Percentiles rank a stretch among this genome's conserved stretches.
Conservation (phyloP, 306 rosid genomes). For the Begonia fuchsioides region DNA sequence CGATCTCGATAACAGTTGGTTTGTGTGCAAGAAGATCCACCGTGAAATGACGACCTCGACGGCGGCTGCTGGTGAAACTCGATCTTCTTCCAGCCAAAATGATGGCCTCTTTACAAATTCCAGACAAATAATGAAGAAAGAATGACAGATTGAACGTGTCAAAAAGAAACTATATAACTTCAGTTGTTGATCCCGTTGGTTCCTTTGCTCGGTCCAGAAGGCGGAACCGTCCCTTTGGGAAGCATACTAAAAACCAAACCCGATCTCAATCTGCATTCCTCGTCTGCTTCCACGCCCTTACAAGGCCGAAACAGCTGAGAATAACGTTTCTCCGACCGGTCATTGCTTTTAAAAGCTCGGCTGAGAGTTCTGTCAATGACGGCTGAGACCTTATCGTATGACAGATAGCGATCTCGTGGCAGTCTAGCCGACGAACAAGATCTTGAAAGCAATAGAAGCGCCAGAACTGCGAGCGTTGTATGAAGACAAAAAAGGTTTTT, state of each 20-base stretch:
- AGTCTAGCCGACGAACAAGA: conserved; percentile 5
- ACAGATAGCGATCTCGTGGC: neutral
- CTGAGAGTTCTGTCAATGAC: conserved; percentile 5
- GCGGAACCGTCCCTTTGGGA: conserved; percentile 38
- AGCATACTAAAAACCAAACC: conserved; percentile 40
- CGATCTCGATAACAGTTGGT: too few species aligned
- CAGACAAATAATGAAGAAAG: neutral
- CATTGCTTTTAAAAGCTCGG: conserved; percentile 18
- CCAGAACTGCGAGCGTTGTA: neutral
- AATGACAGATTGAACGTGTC: too few species aligned
- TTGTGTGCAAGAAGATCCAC: too few species aligned
- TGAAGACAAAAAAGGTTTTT: neutral
- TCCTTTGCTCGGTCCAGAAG: conserved; percentile 60
- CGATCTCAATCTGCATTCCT: conserved; percentile 19
- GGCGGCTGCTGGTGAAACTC: too few species aligned
- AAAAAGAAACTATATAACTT: too few species aligned
- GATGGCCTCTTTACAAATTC: too few species aligned
- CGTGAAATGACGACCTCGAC: too few species aligned
- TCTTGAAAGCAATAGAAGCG: neutral
- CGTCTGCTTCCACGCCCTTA: conserved; percentile 2
- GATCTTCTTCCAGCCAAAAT: too few species aligned
- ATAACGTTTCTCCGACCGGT: neutral
- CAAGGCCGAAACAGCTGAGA: neutral
- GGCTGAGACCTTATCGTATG: neutral
- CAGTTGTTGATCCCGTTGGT: conserved; percentile 38